phyloP scores from a whole-genome alignment of 148 eudicot genomes.

The Camellia japonica region DNA sequence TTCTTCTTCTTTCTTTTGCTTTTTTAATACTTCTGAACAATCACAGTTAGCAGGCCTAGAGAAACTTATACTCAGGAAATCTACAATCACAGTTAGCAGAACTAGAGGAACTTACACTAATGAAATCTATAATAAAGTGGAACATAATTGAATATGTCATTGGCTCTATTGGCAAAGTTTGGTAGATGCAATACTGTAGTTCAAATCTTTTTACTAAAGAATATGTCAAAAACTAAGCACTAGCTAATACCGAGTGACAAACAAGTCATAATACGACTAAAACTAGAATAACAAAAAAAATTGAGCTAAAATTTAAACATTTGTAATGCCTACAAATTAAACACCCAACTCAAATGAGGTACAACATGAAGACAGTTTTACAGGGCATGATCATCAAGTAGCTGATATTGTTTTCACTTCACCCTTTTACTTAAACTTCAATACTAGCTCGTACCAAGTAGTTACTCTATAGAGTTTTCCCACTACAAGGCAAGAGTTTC shows the following conservation, averaged over 20 bases:
- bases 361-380: neutral
- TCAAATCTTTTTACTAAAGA: no score
- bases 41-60: neutral
- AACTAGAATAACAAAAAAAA: neutral
- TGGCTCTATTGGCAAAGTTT: neutral
- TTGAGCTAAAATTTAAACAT: neutral
- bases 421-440: neutral
- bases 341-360: no score
- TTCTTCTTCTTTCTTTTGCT: neutral
- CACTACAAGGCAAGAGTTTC: neutral
- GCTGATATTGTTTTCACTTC: neutral
- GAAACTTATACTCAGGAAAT: neutral
- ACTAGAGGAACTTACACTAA: no score
- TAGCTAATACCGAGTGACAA: neutral
- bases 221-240: no score
- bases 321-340: no score
- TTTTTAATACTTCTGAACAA: neutral
- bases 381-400: neutral
- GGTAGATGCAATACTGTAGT: no score
- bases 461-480: neutral
- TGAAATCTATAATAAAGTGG: no score
- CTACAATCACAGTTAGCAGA: neutral
- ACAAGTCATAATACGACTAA: neutral
- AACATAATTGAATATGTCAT: neutral
- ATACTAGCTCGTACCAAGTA: neutral